Evolutionary conservation across 2,329 filamentous ascomycete species (phyloP), one percentile per base, ranked within the genome.

Genomic region (Trichophyton schoenleinii): DNA sequence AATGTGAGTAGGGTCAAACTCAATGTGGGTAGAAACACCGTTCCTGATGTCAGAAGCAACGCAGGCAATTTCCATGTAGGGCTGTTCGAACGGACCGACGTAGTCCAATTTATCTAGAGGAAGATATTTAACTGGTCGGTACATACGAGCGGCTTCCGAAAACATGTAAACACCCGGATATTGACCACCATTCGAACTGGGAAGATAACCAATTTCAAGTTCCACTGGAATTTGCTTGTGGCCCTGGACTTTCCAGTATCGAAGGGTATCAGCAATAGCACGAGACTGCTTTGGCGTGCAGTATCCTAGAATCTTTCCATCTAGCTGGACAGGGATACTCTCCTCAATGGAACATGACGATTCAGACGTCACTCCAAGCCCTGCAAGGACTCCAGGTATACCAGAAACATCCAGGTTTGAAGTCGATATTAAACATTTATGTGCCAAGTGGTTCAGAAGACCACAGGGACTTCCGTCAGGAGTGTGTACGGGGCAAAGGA

Each of bases 121-220:
- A 31, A 99, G 81, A 71, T 97, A 96, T 74, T 92, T 96, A 68
- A 95, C 89, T 1, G 92, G 91, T 63, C 94, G 83, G 62, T 92
- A 83, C 90, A 99, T 95, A 70, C 89, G 82, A 11, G 94, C 84
- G 3, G 90, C 81, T 60, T 89, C 83, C 1, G 91, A 94, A 66
- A 91, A 89, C 83, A 99, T 89, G 79, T 94, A 99, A 55, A 99
- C 80, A 69, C 94, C 94, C 1, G 94, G 94, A 72, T 96, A 99
- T 64, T 95, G 91, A n/a, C 94, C 94, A 60, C 90, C 89, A 52
- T 86, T 86, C 1, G 91, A 95, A 60, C 86, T 85, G 41, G 94
- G 92, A 18, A 99, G 85, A 70, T 91, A 91, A 28, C 94, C 94
- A 67, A 99, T 87, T 73, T 99, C 94, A 9, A 99, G 83, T 68